Evolutionary conservation across 345 rosid species (phyloP).

Genomic region (Lagerstroemia speciosa): DNA sequence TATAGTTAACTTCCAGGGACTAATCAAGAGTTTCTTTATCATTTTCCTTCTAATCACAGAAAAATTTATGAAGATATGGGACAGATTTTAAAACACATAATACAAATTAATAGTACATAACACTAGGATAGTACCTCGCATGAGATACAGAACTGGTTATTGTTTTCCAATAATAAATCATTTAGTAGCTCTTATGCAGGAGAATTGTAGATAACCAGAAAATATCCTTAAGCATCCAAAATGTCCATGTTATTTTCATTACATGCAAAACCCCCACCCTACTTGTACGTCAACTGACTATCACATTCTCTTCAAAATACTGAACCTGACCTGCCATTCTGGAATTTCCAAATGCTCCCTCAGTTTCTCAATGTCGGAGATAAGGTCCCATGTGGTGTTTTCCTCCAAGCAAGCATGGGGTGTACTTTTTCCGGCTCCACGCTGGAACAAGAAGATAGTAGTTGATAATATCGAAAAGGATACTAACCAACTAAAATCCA

Average conservation of each 20-base stretch:
- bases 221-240: not conserved
- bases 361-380: slow-evolving; percentile 73
- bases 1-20: not conserved
- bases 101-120: too few relatives aligned
- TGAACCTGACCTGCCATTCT: slow-evolving; percentile 69
- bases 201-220: not conserved
- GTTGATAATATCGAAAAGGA: not conserved
- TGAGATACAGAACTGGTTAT: too few relatives aligned
- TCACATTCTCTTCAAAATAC: not conserved
- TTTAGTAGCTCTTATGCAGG: too few relatives aligned
- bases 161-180: not conserved
- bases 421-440: slow-evolving; percentile 93
- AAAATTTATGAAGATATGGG: not conserved
- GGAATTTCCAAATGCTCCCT: slow-evolving; percentile 73
- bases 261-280: not conserved
- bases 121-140: too few relatives aligned
- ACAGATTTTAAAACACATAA: too few relatives aligned
- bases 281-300: not conserved
- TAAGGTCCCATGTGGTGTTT: slow-evolving; percentile 90
- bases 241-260: not conserved
- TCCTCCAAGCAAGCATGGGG: slow-evolving; percentile 95
- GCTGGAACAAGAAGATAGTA: slow-evolving; percentile 23
- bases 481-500: not conserved
- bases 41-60: not conserved
- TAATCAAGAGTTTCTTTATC: not conserved